Evolutionary conservation across 441 rosid genomes (phyloP), one percentile per base, ranked within the genome.

Genomic region (Populus hybrid): DNA sequence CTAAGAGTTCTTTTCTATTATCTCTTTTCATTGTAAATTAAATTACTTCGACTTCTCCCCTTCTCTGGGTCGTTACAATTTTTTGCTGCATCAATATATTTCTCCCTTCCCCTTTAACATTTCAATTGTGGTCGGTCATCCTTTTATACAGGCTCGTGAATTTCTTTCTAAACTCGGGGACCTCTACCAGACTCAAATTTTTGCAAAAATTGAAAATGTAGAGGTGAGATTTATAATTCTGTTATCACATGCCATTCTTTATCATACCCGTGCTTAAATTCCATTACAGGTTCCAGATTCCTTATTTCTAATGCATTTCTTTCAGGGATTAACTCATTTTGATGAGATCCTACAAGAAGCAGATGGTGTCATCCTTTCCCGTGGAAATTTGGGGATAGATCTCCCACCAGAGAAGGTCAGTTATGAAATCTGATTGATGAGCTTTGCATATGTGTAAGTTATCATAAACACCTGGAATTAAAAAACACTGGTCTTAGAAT

Each of bases 321-420:
- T 77, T 9, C 64, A 87, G 92, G 92, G 90, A n/a, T 71, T 87
- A 83, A 81, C 50, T 69, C 89, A 89, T 77, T 89, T 89, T 81
- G 88, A 89, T 81, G 92, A 89, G 83, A 89, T 89, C 70, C 83
- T 89, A 32, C 85, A 81, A 70, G 90, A 89, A 85, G 90, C 90
- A 46, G 87, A 89, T 80, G 92, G 90, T 40, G 78, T 89, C 77
- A 86, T 89, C 66, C 73, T 89, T 74, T 82, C 90, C 12, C 88
- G 92, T 67, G 90, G 90, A 75, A 89, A 86, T 82, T 79, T 89
- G 83, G 90, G 92, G 19, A 81, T 89, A 74, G 92, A 89, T 84
- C 88, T 89, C 64, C 88, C 90, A 53, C 84, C 92, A 1, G 92
- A 89, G 83, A 89, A 89, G 90, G 90, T 86, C 32, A 64, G 72